Conservation (phyloP, 1,284 basidiomycete species). For the Stygiomarasmius scandens region DNA sequence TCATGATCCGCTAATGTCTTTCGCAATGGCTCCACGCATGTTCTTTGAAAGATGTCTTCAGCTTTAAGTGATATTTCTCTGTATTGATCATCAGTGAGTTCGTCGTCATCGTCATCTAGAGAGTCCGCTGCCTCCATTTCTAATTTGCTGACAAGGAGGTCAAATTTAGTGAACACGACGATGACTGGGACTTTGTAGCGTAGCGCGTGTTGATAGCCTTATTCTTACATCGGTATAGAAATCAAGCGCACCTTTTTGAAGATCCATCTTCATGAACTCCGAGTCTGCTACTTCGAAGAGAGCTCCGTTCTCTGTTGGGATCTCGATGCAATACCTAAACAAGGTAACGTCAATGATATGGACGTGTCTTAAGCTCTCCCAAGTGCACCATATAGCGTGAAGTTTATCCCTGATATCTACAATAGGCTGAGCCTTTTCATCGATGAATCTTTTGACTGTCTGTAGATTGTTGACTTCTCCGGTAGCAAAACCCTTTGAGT, state of each 20-base stretch:
- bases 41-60: conserved; percentile 4
- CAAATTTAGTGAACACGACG: conserved; percentile 32
- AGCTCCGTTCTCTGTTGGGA: conserved; percentile 25
- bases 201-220: no score
- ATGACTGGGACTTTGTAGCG: conserved; percentile 34
- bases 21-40: conserved; percentile 7
- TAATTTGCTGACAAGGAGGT: conserved; percentile 21
- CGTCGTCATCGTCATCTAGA: conserved; percentile 2
- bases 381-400: conserved; percentile 30
- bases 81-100: no score
- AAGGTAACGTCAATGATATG: no score
- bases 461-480: conserved; percentile 26
- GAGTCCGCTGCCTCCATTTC: conserved; percentile 5
- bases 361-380: neutral
- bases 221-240: no score
- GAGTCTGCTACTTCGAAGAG: conserved; percentile 28
- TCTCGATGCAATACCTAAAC: conserved; percentile 27
- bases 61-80: conserved; percentile 2
- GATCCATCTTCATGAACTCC: conserved; percentile 24
- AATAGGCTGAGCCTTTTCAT: conserved; percentile 12
- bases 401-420: conserved; percentile 25
- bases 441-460: conserved; percentile 25
- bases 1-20: neutral
- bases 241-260: conserved; percentile 16
- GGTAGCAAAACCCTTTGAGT: conserved; percentile 30